phyloP scores from a whole-genome alignment of 495 filamentous ascomycete genomes.

The Penicillium ucsense region DNA sequence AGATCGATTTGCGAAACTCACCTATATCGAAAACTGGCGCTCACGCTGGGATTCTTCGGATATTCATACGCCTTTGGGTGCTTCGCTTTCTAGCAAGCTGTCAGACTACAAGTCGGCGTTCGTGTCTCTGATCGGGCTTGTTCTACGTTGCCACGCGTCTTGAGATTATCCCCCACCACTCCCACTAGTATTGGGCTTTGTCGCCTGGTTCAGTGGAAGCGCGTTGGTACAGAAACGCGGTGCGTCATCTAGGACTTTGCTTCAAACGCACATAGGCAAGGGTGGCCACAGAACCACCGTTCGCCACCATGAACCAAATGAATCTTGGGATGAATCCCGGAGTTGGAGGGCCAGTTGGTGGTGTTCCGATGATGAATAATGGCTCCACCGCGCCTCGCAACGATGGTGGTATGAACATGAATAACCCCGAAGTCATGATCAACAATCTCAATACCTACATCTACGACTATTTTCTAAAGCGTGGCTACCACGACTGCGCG shows the following conservation, averaged over 20 bases:
- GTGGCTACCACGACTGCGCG: constrained; percentile 71
- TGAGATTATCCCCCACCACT: constrained; percentile 4
- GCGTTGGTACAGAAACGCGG: constrained; percentile 16
- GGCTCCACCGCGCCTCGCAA: constrained; percentile 43
- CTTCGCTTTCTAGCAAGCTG: background rate
- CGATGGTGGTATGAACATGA: constrained; percentile 36
- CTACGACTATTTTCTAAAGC: constrained; percentile 89
- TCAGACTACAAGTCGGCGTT: constrained; percentile 6
- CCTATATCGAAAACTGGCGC: background rate
- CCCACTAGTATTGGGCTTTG: constrained; percentile 22
- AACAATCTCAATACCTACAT: constrained; percentile 95
- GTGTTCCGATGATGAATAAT: constrained; percentile 67
- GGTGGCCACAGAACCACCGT: constrained; percentile 26
- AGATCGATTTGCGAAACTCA: background rate
- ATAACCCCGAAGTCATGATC: constrained; percentile 45
- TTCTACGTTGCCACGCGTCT: constrained; percentile 14
- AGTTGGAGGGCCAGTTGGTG: constrained; percentile 53
- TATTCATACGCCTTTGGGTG: constrained; percentile 1
- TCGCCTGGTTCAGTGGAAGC: constrained; percentile 32
- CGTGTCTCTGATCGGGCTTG: background rate
- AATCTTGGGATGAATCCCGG: constrained; percentile 56
- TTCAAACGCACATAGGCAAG: constrained; percentile 21
- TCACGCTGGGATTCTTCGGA: background rate
- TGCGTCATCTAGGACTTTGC: constrained; percentile 16
- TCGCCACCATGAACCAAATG: constrained; percentile 61